Evolutionary conservation across 2,329 filamentous ascomycete genomes (phyloP), one percentile per base, ranked within the genome.

Genomic region (Zymoseptoria brevis): DNA sequence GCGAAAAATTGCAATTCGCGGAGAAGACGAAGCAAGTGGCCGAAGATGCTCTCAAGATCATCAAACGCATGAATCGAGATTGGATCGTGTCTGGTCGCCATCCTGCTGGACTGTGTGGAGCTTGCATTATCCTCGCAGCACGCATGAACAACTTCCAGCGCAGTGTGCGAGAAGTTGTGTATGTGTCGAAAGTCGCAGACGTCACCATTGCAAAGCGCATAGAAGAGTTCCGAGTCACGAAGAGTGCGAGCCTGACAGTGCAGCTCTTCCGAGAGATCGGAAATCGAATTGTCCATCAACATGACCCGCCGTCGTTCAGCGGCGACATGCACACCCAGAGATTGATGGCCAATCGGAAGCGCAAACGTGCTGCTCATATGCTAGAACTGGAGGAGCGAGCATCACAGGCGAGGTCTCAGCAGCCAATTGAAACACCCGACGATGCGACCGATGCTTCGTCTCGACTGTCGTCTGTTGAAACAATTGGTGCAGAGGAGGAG

Each of bases 111-210:
- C 87, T 97, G 57, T 96, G 92, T 73, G 94, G 94, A 62, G 94
- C 94, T 11, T 96, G 92, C 66, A 82, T 99, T 53, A 89, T 99
- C 62, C 87, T 99, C 73, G 94, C 94, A 6, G 93, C 94, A 8
- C 88, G 94, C 56, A 97, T 97, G 88, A 96, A 96, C 81, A 97
- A 97, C 74, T 99, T 95, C 72, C 88, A 93, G 51, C 87, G 94
- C 19, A 96, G 91, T 0, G 86, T 96, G 11, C 85, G 91, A 29
- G 94, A 99, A 75, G 89, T 99, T 8, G 93, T 97, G n/a, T 97
- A 96, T 72, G 89, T 96, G 45, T 93, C 96, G 72, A 97, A 96
- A 72, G 92, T 97, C 55, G 95, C 92, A 50, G 95, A 95, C 65
- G 83, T 90, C 62, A 99, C 94, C 7, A 90, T 99, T 61, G 88